These are phyloP conservation scores for Bipolaris cookei DNA, from an alignment of 2,329 filamentous ascomycete genomes.

Conservation along the genomic window DNA sequence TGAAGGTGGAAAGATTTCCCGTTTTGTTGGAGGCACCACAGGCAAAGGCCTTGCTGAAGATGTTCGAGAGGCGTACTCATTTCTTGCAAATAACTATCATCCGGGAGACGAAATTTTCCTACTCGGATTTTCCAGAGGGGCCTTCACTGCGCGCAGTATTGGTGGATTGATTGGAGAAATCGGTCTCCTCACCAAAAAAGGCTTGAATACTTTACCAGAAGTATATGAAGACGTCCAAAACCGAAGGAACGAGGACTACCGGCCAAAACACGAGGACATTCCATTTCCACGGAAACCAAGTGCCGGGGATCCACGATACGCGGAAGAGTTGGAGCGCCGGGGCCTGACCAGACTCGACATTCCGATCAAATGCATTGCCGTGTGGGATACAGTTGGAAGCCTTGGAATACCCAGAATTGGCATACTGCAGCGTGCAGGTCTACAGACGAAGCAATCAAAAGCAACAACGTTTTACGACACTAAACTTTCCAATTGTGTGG, in stretches of 20 bases:
- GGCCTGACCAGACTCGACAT: conserved; percentile 45
- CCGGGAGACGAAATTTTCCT: conserved; percentile 58
- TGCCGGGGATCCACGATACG: conserved; percentile 52
- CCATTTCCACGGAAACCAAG: conserved; percentile 57
- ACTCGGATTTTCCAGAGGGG: conserved; percentile 56
- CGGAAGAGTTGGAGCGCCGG: conserved; percentile 49
- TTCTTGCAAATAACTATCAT: conserved; percentile 61
- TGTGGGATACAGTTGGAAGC: conserved; percentile 58
- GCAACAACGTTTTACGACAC: conserved; percentile 59
- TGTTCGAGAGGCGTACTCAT: conserved; percentile 58
- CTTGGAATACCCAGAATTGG: conserved; percentile 57
- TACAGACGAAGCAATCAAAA: conserved; percentile 45
- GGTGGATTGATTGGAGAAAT: conserved; percentile 53
- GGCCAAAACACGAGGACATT: conserved; percentile 53
- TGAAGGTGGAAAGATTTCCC: conserved; percentile 52
- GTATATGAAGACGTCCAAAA: conserved; percentile 56
- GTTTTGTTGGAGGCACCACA: conserved; percentile 50
- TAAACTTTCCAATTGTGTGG: conserved; percentile 50
- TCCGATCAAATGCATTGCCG: conserved; percentile 54
- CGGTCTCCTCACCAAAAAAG: conserved; percentile 58
- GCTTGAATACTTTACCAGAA: conserved; percentile 54
- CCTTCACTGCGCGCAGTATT: conserved; percentile 54
- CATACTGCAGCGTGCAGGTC: conserved; percentile 43
- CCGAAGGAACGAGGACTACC: conserved; percentile 52
- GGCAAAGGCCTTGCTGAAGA: conserved; percentile 57